phyloP scores from a whole-genome alignment of 352 stramenopile genomes.

The Pseudoperonospora humuli region DNA sequence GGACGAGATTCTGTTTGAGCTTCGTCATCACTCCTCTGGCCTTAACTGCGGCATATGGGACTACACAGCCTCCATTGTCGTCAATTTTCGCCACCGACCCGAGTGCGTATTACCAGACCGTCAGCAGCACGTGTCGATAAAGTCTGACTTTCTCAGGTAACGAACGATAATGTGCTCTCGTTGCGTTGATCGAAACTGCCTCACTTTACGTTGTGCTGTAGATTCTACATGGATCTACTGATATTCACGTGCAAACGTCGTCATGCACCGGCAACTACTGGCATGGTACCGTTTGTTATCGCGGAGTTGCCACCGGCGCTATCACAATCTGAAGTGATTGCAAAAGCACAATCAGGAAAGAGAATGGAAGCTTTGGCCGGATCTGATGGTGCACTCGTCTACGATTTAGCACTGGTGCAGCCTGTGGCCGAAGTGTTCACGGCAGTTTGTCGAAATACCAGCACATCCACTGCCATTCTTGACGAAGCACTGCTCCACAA shows the following conservation, averaged over 20 bases:
- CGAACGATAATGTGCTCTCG: constrained; percentile 1
- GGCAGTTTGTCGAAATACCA: background rate
- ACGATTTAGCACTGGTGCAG: constrained; percentile 85
- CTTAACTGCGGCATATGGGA: constrained; percentile 97
- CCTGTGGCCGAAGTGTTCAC: constrained; percentile 34
- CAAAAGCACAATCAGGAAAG: constrained; percentile 80
- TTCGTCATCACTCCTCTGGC: constrained; percentile 90
- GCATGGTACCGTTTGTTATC: constrained; percentile 94
- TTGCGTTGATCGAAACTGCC: background rate
- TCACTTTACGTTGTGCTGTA: constrained; percentile 1
- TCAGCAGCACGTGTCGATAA: constrained; percentile 67
- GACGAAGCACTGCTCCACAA: constrained; percentile 35
- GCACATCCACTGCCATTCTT: background rate
- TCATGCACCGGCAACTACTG: constrained; percentile 90
- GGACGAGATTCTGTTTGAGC: constrained; percentile 94
- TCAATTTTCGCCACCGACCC: constrained; percentile 81
- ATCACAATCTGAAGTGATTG: constrained; percentile 60
- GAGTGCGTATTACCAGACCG: constrained; percentile 90
- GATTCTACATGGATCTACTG: constrained; percentile 89
- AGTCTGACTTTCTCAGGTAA: constrained; percentile 51
- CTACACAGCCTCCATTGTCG: constrained; percentile 95
- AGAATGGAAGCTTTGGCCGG: constrained; percentile 76
- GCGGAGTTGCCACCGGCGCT: constrained; percentile 73
- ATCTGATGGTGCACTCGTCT: constrained; percentile 93
- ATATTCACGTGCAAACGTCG: constrained; percentile 91